A percentile compares a stretch with the other conserved stretches of the same genome.
phyloP scores from a whole-genome alignment of 2,329 filamentous ascomycete genomes.

The Aureobasidium lini region DNA sequence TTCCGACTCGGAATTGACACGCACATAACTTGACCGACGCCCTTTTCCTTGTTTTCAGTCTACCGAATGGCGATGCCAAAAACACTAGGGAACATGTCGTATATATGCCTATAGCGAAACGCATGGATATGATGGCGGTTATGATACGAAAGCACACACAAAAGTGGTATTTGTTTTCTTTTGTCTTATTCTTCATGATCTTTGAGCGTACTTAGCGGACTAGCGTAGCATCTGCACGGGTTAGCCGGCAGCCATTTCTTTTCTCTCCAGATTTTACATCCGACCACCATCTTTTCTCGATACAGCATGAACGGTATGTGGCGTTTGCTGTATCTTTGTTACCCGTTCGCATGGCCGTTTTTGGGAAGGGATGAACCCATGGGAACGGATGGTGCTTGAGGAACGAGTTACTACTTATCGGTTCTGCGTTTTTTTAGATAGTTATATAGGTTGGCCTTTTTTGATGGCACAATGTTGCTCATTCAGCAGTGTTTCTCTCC shows the following conservation, averaged over 20 bases:
- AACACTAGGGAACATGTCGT: background rate
- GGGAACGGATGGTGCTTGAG: background rate
- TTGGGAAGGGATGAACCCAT: background rate
- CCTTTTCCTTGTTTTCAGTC: constrained; percentile 9
- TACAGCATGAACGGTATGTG: background rate
- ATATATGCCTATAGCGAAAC: constrained; percentile 1
- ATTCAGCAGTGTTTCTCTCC: background rate
- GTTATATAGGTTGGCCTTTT: background rate
- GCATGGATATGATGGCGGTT: background rate
- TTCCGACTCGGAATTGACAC: background rate
- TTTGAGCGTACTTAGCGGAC: constrained; percentile 24
- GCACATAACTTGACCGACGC: background rate
- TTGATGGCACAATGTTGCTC: background rate
- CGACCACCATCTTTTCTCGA: background rate
- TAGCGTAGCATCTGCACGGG: constrained; percentile 31
- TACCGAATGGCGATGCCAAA: background rate
- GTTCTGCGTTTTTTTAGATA: background rate
- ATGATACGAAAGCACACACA: constrained; percentile 1
- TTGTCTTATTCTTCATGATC: background rate
- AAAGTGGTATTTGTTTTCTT: constrained; percentile 12
- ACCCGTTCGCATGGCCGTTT: background rate
- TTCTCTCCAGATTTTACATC: background rate
- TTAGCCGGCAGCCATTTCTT: constrained; percentile 26
- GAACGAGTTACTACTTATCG: background rate
- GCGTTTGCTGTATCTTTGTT: background rate